A percentile compares a stretch with the other conserved stretches of the same genome.
Evolutionary conservation across 2,329 filamentous ascomycete species (phyloP).

Genomic region (Berkeleyomyces rouxiae): DNA sequence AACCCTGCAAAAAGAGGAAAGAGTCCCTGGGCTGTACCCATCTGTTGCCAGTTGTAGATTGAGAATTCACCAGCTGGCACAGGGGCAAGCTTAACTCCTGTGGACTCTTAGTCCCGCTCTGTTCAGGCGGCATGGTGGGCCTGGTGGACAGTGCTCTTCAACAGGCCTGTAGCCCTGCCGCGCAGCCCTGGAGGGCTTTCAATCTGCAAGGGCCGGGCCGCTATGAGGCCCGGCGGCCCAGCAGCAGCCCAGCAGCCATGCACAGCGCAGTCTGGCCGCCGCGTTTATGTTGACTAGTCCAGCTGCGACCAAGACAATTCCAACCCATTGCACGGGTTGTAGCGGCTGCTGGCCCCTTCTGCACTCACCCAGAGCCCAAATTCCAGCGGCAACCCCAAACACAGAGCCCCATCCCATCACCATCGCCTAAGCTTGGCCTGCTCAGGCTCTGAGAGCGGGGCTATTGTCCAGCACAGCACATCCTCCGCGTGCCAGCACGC

Average conservation of each 20-base stretch:
- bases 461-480: slow-evolving; percentile 1
- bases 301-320: not conserved
- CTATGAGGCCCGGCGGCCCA: not conserved
- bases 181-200: too few relatives aligned
- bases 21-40: too few relatives aligned
- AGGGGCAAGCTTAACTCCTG: too few relatives aligned
- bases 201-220: too few relatives aligned
- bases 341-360: not conserved
- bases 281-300: not conserved
- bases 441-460: not conserved
- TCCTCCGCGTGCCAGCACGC: not conserved
- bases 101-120: too few relatives aligned
- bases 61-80: too few relatives aligned
- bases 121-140: too few relatives aligned
- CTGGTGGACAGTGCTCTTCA: too few relatives aligned
- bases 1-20: not conserved
- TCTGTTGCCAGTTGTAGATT: too few relatives aligned
- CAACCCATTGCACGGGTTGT: not conserved
- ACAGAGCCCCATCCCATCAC: too few relatives aligned
- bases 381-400: too few relatives aligned
- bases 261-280: not conserved
- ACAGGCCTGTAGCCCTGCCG: too few relatives aligned
- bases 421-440: not conserved
- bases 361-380: not conserved
- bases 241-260: not conserved